A percentile compares a stretch with the other conserved stretches of the same genome.
Conservation (phyloP, 2,329 filamentous ascomycete species). For the Scolecobasidium constrictum region DNA sequence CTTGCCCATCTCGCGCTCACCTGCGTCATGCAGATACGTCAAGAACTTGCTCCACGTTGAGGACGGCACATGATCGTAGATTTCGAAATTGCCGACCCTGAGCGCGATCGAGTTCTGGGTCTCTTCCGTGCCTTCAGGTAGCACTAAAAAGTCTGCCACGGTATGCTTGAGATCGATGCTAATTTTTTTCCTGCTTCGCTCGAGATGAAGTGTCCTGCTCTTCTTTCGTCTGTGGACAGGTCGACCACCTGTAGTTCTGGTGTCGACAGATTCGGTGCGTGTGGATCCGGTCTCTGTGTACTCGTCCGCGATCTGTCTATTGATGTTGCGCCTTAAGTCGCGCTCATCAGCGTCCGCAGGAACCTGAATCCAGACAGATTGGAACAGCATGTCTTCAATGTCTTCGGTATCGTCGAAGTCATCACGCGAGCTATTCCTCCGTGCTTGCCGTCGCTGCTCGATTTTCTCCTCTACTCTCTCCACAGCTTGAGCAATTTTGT, state of each 20-base stretch:
- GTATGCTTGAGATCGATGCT: slow-evolving; percentile 85
- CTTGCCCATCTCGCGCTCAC: slow-evolving; percentile 73
- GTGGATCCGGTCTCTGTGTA: slow-evolving; percentile 84
- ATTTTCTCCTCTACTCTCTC: slow-evolving; percentile 77
- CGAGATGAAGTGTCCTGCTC: slow-evolving; percentile 56
- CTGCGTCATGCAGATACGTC: slow-evolving; percentile 80
- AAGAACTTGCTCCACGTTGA: slow-evolving; percentile 98
- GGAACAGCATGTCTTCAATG: slow-evolving; percentile 94
- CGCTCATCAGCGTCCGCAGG: slow-evolving; percentile 75
- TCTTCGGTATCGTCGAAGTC: slow-evolving; percentile 69
- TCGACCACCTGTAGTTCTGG: slow-evolving; percentile 10
- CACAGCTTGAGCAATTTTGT: slow-evolving; percentile 78
- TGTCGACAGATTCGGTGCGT: slow-evolving; percentile 54
- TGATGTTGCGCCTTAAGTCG: slow-evolving; percentile 74
- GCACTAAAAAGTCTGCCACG: slow-evolving; percentile 70
- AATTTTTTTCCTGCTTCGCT: slow-evolving; percentile 83
- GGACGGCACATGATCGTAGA: slow-evolving; percentile 87
- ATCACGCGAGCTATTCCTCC: slow-evolving; percentile 42
- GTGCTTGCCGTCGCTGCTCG: slow-evolving; percentile 55
- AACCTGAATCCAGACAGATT: slow-evolving; percentile 95
- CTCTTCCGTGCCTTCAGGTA: slow-evolving; percentile 65
- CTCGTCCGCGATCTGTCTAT: slow-evolving; percentile 75
- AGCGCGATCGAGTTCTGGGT: slow-evolving; percentile 82
- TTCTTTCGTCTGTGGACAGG: slow-evolving; percentile 13
- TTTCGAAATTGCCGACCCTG: slow-evolving; percentile 69